Conservation (phyloP, 441 rosid species). For the Corymbia calophylla region DNA sequence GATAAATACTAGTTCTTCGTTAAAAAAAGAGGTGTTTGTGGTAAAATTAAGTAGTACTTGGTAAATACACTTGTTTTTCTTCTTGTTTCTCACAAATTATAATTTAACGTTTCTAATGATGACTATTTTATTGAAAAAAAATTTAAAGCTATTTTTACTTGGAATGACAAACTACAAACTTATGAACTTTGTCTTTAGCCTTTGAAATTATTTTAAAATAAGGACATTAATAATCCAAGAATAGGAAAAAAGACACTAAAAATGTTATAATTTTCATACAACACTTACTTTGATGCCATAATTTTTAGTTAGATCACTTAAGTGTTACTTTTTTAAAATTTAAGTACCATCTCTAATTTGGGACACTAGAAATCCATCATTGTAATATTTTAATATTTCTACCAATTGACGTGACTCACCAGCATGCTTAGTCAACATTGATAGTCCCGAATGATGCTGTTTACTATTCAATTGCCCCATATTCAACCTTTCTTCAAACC, state of each 20-base stretch:
- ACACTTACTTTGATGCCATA: too few relatives aligned
- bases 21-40: not conserved
- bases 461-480: too few relatives aligned
- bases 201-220: not conserved
- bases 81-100: not conserved
- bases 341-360: rapidly evolving
- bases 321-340: not conserved
- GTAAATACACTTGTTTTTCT: not conserved
- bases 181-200: not conserved
- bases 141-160: not conserved
- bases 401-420: not conserved
- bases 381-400: not conserved
- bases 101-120: not conserved
- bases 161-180: not conserved
- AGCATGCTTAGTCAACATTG: too few relatives aligned
- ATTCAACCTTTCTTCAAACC: too few relatives aligned
- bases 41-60: not conserved
- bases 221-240: not conserved
- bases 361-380: not conserved
- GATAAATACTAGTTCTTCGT: not conserved
- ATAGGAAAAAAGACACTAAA: not conserved
- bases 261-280: not conserved
- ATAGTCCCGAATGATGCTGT: rapidly evolving
- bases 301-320: too few relatives aligned
- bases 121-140: not conserved